Percentiles rank a stretch among this genome's conserved stretches.
Evolutionary conservation across 768 basidiomycete genomes (phyloP).

Genomic region (Mycena maculata): DNA sequence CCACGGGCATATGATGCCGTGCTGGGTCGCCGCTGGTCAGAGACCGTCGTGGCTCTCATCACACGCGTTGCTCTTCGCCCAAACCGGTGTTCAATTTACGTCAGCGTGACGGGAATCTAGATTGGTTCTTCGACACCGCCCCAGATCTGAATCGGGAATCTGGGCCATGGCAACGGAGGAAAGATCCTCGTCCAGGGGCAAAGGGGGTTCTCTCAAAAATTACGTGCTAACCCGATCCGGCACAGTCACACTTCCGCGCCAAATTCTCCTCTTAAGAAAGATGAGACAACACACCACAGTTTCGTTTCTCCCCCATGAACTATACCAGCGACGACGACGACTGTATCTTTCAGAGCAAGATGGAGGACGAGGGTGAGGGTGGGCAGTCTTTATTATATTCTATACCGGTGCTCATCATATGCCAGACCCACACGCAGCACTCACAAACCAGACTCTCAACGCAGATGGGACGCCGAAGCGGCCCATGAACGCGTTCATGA

Average conservation of each 20-base stretch:
- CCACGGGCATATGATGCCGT: too few species aligned
- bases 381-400: background rate
- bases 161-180: too few species aligned
- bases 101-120: too few species aligned
- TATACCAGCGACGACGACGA: constrained; percentile 9
- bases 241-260: constrained; percentile 13
- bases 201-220: constrained; percentile 21
- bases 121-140: background rate
- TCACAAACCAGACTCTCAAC: constrained; percentile 86
- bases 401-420: background rate
- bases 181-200: too few species aligned
- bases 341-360: background rate
- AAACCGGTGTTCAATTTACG: too few species aligned
- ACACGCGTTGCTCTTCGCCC: too few species aligned
- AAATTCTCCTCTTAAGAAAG: background rate
- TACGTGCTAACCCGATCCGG: background rate
- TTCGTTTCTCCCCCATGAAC: background rate
- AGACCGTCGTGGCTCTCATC: too few species aligned
- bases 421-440: constrained; percentile 40
- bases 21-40: too few species aligned
- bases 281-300: background rate
- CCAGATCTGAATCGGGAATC: constrained; percentile 20
- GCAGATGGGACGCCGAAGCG: constrained; percentile 90
- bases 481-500: constrained; percentile 96
- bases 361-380: background rate